These are phyloP conservation scores for Geranomyces variabilis DNA, from an alignment of 192 early-diverging fungal genomes.

Conservation along the genomic window DNA sequence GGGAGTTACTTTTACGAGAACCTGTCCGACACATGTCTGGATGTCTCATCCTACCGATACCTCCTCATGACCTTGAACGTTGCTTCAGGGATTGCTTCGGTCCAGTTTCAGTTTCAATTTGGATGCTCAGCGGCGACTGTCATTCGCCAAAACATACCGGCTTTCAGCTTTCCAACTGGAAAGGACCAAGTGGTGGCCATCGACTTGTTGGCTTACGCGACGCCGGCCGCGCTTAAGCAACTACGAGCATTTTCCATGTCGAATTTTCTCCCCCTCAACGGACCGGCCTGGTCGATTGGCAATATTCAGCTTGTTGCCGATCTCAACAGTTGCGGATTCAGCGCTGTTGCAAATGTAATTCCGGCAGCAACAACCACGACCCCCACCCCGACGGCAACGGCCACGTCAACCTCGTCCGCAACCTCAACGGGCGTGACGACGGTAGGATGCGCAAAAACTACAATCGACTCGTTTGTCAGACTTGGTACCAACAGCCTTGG, in stretches of 20 bases:
- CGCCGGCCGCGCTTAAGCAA: background rate
- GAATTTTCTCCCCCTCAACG: background rate
- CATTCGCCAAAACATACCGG: background rate
- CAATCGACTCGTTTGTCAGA: slow-evolving; percentile 1
- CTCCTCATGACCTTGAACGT: background rate
- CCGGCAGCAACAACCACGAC: background rate
- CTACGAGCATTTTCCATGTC: slow-evolving; percentile 5
- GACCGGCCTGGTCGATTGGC: background rate
- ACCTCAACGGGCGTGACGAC: background rate
- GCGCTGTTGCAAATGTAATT: background rate
- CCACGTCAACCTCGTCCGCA: background rate
- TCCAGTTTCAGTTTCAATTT: background rate
- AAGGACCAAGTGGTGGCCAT: background rate
- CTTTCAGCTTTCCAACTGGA: background rate
- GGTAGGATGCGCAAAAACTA: background rate
- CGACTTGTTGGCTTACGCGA: background rate
- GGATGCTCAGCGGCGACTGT: background rate
- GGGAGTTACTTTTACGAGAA: slow-evolving; percentile 9
- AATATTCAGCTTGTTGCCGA: background rate
- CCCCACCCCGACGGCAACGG: background rate
- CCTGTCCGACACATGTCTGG: background rate
- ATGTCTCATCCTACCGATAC: background rate
- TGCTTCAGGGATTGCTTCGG: background rate
- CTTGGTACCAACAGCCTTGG: background rate
- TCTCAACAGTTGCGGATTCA: background rate